phyloP scores from a whole-genome alignment of 129 eudicot species.

The Arctium minus region DNA sequence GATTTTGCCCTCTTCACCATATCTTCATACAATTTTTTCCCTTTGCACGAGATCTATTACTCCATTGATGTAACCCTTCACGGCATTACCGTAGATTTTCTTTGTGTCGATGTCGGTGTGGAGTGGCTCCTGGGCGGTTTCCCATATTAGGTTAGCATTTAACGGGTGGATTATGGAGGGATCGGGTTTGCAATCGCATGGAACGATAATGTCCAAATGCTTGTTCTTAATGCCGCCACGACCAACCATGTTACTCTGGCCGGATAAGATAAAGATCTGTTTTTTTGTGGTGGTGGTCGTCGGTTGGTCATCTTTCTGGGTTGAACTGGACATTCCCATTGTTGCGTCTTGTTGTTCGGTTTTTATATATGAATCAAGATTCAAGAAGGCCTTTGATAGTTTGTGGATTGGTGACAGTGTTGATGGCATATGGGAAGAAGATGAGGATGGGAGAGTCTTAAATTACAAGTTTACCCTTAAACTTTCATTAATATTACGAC shows the following conservation, averaged over 20 bases:
- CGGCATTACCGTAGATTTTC: slow-evolving; percentile 70
- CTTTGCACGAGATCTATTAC: slow-evolving; percentile 61
- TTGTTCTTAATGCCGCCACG: slow-evolving; percentile 77
- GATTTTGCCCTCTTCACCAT: slow-evolving; percentile 62
- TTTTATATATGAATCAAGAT: no score
- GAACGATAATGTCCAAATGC: slow-evolving; percentile 69
- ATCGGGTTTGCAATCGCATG: slow-evolving; percentile 59
- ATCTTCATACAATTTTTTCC: slow-evolving; percentile 42
- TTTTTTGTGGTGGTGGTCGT: slow-evolving; percentile 26
- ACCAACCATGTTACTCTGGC: slow-evolving; percentile 99
- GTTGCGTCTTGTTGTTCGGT: no score
- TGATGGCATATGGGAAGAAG: no score
- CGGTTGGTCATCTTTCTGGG: slow-evolving; percentile 1
- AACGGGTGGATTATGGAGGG: slow-evolving; percentile 71
- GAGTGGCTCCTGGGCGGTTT: slow-evolving; percentile 34
- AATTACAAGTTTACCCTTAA: no score
- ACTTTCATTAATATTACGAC: no score
- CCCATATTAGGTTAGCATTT: slow-evolving; percentile 68
- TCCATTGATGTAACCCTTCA: slow-evolving; percentile 53
- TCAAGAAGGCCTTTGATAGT: no score
- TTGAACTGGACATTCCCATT: no score
- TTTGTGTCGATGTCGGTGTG: slow-evolving; percentile 53
- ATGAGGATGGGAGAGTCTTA: no score
- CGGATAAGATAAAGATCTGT: slow-evolving; percentile 73
- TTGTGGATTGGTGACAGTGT: neutral